phyloP scores from a whole-genome alignment of 805 yeast genomes.

The Pichia heedii region DNA sequence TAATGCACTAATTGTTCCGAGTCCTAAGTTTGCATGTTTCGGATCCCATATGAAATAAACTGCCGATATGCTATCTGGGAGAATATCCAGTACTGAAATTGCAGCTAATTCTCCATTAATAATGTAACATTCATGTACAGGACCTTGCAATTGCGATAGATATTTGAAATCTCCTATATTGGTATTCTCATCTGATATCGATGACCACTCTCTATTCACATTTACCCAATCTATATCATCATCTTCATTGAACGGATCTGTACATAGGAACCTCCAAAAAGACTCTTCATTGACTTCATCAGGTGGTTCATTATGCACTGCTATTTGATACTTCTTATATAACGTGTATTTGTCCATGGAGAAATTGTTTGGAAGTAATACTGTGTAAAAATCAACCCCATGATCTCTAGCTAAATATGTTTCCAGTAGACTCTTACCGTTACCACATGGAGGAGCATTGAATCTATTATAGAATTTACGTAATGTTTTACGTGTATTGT shows the following conservation, averaged over 20 bases:
- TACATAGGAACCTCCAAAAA: conserved; percentile 62
- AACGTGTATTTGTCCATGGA: conserved; percentile 53
- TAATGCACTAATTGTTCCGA: conserved; percentile 73
- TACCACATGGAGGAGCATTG: conserved; percentile 7
- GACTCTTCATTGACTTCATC: conserved; percentile 35
- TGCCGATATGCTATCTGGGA: conserved; percentile 71
- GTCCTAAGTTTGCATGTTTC: conserved; percentile 53
- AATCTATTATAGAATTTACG: conserved; percentile 48
- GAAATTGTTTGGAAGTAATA: conserved; percentile 41
- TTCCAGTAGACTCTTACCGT: neutral
- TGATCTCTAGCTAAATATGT: conserved; percentile 3
- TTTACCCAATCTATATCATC: conserved; percentile 30
- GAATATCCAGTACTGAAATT: conserved; percentile 64
- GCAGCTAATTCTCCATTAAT: conserved; percentile 54
- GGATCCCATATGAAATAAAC: conserved; percentile 90
- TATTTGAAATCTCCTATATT: conserved; percentile 17
- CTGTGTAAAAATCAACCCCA: conserved; percentile 1
- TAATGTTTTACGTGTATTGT: conserved; percentile 58
- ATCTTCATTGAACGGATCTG: conserved; percentile 43
- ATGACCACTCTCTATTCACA: conserved; percentile 29
- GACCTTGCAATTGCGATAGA: conserved; percentile 35
- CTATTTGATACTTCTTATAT: conserved; percentile 60
- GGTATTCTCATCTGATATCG: neutral
- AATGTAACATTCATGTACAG: conserved; percentile 66
- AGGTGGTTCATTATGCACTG: conserved; percentile 56